Evolutionary conservation across 2,329 filamentous ascomycete genomes (phyloP), one percentile per base, ranked within the genome.

Genomic region (Cercospora brassicicola): DNA sequence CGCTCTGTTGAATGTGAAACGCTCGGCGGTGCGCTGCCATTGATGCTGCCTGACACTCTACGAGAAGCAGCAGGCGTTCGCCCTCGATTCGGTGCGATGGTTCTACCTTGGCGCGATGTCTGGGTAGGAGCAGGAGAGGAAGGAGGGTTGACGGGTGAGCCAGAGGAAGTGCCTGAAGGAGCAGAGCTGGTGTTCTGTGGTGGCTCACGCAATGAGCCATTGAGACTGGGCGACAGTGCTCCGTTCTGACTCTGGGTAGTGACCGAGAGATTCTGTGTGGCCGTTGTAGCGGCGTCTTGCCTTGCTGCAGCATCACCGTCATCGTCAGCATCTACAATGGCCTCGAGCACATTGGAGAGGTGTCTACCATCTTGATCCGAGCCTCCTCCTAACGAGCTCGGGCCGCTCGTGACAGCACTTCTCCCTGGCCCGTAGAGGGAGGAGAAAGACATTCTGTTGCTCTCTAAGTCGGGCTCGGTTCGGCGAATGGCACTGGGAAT

Each of bases 1-100:
- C 89, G 83, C 64, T 94, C 92, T 72, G 89, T 91, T 72, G 90
- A 91, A 6, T 90, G 90, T 75, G 91, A 95, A 69, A 92, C 88
- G 77, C 90, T 95, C 80, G 91, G 95, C 45, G 90, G 88, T 45
- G 91, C 94, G 79, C 62, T 64, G 53, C 62, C 62, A 59, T 64
- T 33, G 20, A 64, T 56, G 51, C 62, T 64, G 33, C 62, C 62
- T 75, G 93, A 96, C 73, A 95, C 89, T 68, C 93, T 87, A 70
- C 93, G 85, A 78, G 92, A 91, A 84, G 88, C 75, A 86, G 66
- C 72, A 84, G 74, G 73, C 8, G 77, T 74, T n/a, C 78, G 73
- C 28, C 77, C 76, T 76, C 91, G 73, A 26, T 57, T 57, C 7
- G 53, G 57, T 11, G 53, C 51, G 30, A 75, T 67, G 9, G 73